Evolutionary conservation across 768 basidiomycete species (phyloP).

Genomic region (Filobasidium wieringae): DNA sequence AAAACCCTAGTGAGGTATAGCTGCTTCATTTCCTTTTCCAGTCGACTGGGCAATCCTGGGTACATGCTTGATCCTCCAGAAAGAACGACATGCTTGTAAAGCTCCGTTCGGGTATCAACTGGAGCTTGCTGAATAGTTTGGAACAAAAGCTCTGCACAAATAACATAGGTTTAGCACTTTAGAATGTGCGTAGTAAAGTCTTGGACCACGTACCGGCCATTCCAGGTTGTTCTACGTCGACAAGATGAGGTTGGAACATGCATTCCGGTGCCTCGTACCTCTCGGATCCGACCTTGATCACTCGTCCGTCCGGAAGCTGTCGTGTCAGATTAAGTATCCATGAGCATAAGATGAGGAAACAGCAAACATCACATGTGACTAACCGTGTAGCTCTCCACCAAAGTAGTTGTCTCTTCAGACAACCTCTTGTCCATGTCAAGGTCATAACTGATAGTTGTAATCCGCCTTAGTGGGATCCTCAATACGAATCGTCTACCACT

Average conservation of each 20-base stretch:
- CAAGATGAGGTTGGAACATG: conserved; percentile 98
- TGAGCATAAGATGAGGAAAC: neutral
- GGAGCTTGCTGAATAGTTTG: conserved; percentile 85
- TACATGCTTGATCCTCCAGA: conserved; percentile 99
- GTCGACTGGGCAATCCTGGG: conserved; percentile 85
- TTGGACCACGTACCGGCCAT: conserved; percentile 58
- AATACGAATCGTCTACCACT: neutral
- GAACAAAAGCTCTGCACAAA: conserved; percentile 74
- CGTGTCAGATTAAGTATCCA: neutral
- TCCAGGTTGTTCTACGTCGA: conserved; percentile 92
- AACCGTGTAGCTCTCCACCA: conserved; percentile 94
- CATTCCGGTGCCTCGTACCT: conserved; percentile 98
- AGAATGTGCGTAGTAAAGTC: neutral
- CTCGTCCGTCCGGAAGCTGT: conserved; percentile 86
- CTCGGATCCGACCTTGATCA: conserved; percentile 94
- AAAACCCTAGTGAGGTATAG: conserved; percentile 88
- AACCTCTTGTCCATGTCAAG: conserved; percentile 87
- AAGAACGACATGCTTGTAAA: conserved; percentile 96
- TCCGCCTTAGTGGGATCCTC: neutral
- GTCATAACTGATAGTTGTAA: conserved; percentile 57
- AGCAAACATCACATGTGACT: conserved; percentile 21
- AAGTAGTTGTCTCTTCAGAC: conserved; percentile 87
- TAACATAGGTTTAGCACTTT: neutral
- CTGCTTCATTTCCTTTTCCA: conserved; percentile 99
- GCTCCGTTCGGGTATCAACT: conserved; percentile 72